Percentiles rank a stretch among this genome's conserved stretches.
Evolutionary conservation across 805 yeast genomes (phyloP).

Genomic region (Kuraishia piskuri): DNA sequence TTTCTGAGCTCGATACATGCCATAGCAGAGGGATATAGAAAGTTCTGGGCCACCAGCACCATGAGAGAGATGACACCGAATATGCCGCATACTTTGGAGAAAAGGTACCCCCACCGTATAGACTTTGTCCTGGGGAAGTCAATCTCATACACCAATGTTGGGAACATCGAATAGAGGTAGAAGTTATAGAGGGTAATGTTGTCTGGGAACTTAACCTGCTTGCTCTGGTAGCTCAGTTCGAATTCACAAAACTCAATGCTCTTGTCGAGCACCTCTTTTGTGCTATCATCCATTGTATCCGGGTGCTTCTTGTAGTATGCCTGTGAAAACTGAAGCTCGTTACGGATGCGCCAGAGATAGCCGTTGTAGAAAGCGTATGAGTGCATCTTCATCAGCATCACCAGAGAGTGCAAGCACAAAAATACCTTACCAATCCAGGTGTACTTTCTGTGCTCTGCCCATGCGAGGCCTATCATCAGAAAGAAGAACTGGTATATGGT

Average conservation of each 20-base stretch:
- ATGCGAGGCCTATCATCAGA: slow-evolving; percentile 42
- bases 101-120: slow-evolving; percentile 63
- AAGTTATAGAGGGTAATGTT: slow-evolving; percentile 61
- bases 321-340: slow-evolving; percentile 45
- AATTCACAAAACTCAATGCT: slow-evolving; percentile 61
- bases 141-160: slow-evolving; percentile 78
- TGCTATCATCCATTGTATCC: slow-evolving; percentile 19
- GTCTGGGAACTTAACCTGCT: slow-evolving; percentile 48
- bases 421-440: slow-evolving; percentile 93
- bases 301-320: slow-evolving; percentile 29
- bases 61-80: slow-evolving; percentile 82
- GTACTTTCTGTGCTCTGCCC: slow-evolving; percentile 47
- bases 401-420: slow-evolving; percentile 74
- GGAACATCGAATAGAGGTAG: slow-evolving; percentile 78
- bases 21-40: slow-evolving; percentile 65
- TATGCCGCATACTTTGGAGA: slow-evolving; percentile 65
- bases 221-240: slow-evolving; percentile 58
- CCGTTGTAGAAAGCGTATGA: slow-evolving; percentile 92
- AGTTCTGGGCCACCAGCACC: slow-evolving; percentile 71
- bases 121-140: slow-evolving; percentile 69
- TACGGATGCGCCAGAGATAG: slow-evolving; percentile 59
- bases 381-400: slow-evolving; percentile 90
- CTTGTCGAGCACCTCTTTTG: slow-evolving; percentile 27
- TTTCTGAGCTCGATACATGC: slow-evolving; percentile 45
- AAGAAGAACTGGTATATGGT: slow-evolving; percentile 44